A percentile compares a stretch with the other conserved stretches of the same genome.
These are phyloP conservation scores for Flammula alnicola DNA, from an alignment of 1,284 basidiomycete genomes.

Conservation along the genomic window DNA sequence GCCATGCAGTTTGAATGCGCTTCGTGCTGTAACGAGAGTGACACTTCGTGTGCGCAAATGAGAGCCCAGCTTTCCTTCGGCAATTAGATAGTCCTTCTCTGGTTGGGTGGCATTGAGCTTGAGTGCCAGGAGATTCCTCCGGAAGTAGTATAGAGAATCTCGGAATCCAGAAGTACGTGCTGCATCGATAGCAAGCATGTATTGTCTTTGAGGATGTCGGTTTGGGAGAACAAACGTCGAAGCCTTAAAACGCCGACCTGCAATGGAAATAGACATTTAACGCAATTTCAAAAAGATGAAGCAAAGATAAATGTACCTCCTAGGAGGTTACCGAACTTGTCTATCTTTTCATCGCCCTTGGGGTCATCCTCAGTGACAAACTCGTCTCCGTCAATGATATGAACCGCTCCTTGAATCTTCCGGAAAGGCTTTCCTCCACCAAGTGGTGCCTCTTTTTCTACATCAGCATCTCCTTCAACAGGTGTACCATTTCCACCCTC, in stretches of 20 bases:
- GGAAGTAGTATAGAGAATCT: conserved; percentile 97
- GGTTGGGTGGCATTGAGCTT: conserved; percentile 86
- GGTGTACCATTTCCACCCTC: conserved; percentile 44
- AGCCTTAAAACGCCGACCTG: conserved; percentile 88
- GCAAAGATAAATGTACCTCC: conserved; percentile 63
- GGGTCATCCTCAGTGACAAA: conserved; percentile 83
- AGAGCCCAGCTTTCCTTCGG: conserved; percentile 83
- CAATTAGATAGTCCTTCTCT: conserved; percentile 93
- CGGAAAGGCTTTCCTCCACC: conserved; percentile 71
- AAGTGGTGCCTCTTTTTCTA: conserved; percentile 52
- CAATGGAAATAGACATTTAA: not conserved
- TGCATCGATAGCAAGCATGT: conserved; percentile 97
- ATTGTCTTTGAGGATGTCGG: conserved; percentile 83
- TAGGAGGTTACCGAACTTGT: conserved; percentile 80
- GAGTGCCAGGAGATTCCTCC: conserved; percentile 86
- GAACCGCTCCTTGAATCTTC: conserved; percentile 76
- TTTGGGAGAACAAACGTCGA: conserved; percentile 84
- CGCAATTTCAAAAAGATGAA: not conserved
- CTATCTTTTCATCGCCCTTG: conserved; percentile 92
- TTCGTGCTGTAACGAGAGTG: conserved; percentile 90
- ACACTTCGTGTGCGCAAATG: conserved; percentile 92
- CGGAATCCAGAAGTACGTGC: conserved; percentile 95
- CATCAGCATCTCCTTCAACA: conserved; percentile 51
- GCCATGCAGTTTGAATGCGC: conserved; percentile 94
- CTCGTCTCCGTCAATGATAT: conserved; percentile 87